Percentiles rank a stretch among this genome's conserved stretches.
These are phyloP conservation scores for Trichaptum fuscoviolaceum DNA, from an alignment of 768 basidiomycete genomes.

Conservation along the genomic window DNA sequence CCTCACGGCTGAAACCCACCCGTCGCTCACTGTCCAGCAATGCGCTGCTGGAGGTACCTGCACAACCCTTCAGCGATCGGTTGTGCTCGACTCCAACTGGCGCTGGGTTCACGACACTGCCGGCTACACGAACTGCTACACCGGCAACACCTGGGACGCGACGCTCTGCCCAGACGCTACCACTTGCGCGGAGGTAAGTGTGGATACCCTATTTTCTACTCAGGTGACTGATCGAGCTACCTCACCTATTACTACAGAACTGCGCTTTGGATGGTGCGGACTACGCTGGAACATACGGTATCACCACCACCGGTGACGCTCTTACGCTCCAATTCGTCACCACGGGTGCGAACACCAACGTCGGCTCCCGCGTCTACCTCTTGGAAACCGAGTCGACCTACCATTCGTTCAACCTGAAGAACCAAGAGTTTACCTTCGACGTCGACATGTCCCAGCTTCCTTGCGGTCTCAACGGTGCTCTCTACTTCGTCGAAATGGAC, in stretches of 20 bases:
- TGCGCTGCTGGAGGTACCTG: slow-evolving; percentile 43
- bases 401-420: slow-evolving; percentile 44
- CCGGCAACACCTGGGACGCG: slow-evolving; percentile 30
- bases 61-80: slow-evolving; percentile 18
- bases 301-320: slow-evolving; percentile 41
- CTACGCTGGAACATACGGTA: slow-evolving; percentile 48
- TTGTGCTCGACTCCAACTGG: slow-evolving; percentile 5
- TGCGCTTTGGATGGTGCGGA: slow-evolving; percentile 40
- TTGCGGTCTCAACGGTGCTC: slow-evolving; percentile 56
- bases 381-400: slow-evolving; percentile 40
- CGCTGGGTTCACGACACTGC: slow-evolving; percentile 12
- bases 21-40: slow-evolving; percentile 39
- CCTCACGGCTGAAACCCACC: slow-evolving; percentile 42
- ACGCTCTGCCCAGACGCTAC: slow-evolving; percentile 25
- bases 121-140: slow-evolving; percentile 32
- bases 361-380: slow-evolving; percentile 42
- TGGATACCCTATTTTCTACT: neutral
- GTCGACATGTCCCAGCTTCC: slow-evolving; percentile 53
- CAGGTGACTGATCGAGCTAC: neutral
- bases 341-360: slow-evolving; percentile 17
- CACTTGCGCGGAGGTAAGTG: slow-evolving; percentile 20
- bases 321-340: slow-evolving; percentile 48
- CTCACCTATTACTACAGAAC: slow-evolving; percentile 12
- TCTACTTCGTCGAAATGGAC: slow-evolving; percentile 59
- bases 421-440: slow-evolving; percentile 57